Evolutionary conservation across 257 asterid species (phyloP).

Genomic region (Solanum rostratum): DNA sequence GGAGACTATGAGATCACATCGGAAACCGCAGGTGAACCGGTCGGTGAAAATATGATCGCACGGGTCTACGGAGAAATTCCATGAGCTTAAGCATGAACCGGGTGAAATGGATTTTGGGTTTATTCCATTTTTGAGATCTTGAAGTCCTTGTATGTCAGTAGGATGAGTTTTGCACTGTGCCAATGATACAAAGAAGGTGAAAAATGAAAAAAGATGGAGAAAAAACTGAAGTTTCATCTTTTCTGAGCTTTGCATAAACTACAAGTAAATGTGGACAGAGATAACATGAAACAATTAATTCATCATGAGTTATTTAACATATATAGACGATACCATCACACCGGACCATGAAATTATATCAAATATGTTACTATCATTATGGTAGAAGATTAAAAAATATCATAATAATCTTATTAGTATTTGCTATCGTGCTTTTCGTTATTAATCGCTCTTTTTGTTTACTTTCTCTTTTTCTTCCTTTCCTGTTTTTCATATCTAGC

Average conservation of each 20-base stretch:
- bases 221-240: not conserved
- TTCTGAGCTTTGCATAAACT: not conserved
- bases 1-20: not conserved
- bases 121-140: not conserved
- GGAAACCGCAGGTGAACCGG: not conserved
- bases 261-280: not conserved
- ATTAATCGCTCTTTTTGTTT: too few species aligned
- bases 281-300: not conserved
- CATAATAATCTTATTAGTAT: too few species aligned
- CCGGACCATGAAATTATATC: not conserved
- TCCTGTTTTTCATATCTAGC: too few species aligned
- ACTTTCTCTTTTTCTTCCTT: too few species aligned
- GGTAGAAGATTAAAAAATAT: not conserved
- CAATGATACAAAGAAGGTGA: not conserved
- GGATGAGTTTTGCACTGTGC: conserved; percentile 10
- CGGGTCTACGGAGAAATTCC: conserved; percentile 17
- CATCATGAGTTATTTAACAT: not conserved
- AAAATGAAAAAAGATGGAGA: not conserved
- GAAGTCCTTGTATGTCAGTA: not conserved
- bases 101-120: not conserved
- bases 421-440: too few species aligned
- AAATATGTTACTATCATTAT: not conserved
- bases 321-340: not conserved
- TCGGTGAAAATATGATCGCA: conserved; percentile 5
- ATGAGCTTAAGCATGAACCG: conserved; percentile 18